A percentile compares a stretch with the other conserved stretches of the same genome.
Evolutionary conservation across 768 basidiomycete species (phyloP).

Genomic region (Tricholoma furcatifolium): DNA sequence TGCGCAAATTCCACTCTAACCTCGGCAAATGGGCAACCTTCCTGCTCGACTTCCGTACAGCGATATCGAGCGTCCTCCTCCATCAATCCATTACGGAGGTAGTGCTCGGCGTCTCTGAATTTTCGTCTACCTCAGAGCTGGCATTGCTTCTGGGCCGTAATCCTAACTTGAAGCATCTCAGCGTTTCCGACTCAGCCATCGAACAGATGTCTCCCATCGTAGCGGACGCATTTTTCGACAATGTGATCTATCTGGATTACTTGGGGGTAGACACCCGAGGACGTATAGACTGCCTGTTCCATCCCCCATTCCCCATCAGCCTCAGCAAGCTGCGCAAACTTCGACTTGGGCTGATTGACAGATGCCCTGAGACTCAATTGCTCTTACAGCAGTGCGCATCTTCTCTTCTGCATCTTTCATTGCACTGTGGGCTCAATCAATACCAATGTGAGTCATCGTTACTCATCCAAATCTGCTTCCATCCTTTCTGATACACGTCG

Average conservation of each 20-base stretch:
- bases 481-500: too few relatives aligned
- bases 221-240: background rate
- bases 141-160: constrained; percentile 1
- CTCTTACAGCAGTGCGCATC: background rate
- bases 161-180: constrained; percentile 1
- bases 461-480: background rate
- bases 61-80: constrained; percentile 2
- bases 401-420: constrained; percentile 3
- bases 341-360: constrained; percentile 6
- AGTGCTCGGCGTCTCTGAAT: constrained; percentile 1
- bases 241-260: background rate
- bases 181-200: constrained; percentile 3
- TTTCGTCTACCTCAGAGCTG: background rate
- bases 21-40: constrained; percentile 2
- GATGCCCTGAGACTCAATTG: background rate
- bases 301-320: constrained; percentile 2
- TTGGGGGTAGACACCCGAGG: constrained; percentile 2
- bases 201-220: background rate
- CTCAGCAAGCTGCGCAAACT: constrained; percentile 6
- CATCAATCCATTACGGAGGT: constrained; percentile 6
- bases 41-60: background rate
- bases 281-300: background rate
- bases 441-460: constrained; percentile 3
- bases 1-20: constrained; percentile 1
- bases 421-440: constrained; percentile 3